Base-by-base conservation (phyloP, 2,329 filamentous ascomycete species). In the Penicillium fuscoglaucum region DNA sequence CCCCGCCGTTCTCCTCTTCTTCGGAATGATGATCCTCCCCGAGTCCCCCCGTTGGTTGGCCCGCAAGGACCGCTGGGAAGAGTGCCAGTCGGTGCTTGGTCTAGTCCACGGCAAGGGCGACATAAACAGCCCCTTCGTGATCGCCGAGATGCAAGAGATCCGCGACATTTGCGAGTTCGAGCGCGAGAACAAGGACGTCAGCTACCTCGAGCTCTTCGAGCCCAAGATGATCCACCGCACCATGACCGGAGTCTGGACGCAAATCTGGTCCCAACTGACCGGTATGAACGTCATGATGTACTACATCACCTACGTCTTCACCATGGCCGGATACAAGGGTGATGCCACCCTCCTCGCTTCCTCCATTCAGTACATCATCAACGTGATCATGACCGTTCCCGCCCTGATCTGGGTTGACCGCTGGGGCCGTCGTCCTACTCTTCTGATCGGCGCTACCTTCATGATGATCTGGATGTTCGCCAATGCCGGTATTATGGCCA, bases 221-320 rank as follows among this genome's bases (percentile, higher is more conserved):
- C 89, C 89, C 1, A 78, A 79, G n/a, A 90, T 90, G 86, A 80
- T 91, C 70, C 88, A 90, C 75, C 84, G 89, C 31, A 89, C 87
- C 9, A 79, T 87, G 63, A 87, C 90, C 62, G 89, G 87, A 61
- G 69, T 91, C 43, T 90, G 89, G 71, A 88, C 82, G 1, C 89
- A 91, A 74, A 87, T 91, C 66, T 90, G 89, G 89, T 86, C 83
- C 12, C 89, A 92, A 70, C 75, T 91, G 48, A 90, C 87, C 0
- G 89, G 89, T 19, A 90, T 90, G 88, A 91, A 90, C 67, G 87
- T 85, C 39, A 88, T 86, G 88, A 87, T 87, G 85, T 88, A 87
- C 74, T 89, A 89, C 68, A 87, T 89, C 62, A 82, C 80, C 48
- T 90, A 89, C 63, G 83, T 90, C 58, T 90, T 90, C 72, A 80